phyloP scores from a whole-genome alignment of 768 basidiomycete genomes.

The Boletus bicolor region DNA sequence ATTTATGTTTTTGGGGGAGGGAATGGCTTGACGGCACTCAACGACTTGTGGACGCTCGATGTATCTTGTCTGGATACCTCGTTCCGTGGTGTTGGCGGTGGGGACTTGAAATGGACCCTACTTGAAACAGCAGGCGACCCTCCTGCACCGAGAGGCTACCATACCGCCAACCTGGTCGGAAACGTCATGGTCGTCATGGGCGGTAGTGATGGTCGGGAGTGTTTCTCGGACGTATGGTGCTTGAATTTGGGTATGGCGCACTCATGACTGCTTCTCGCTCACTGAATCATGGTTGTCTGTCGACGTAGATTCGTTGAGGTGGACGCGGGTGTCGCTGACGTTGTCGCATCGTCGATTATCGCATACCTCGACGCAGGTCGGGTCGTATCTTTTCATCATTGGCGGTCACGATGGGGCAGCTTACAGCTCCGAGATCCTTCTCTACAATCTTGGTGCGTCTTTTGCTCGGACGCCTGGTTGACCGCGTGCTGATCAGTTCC shows the following conservation, averaged over 20 bases:
- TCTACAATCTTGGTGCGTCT: slow-evolving; percentile 80
- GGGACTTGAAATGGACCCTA: slow-evolving; percentile 54
- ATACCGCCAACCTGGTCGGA: slow-evolving; percentile 84
- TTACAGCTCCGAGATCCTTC: slow-evolving; percentile 71
- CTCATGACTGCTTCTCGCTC: not conserved
- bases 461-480: not conserved
- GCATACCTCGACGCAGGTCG: slow-evolving; percentile 87
- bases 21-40: slow-evolving; percentile 84
- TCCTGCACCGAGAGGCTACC: slow-evolving; percentile 77
- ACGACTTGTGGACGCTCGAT: slow-evolving; percentile 88
- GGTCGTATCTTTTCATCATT: slow-evolving; percentile 85
- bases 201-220: slow-evolving; percentile 86
- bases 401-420: slow-evolving; percentile 83
- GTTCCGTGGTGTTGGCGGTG: slow-evolving; percentile 8
- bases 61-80: slow-evolving; percentile 43
- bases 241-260: slow-evolving; percentile 74
- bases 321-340: slow-evolving; percentile 26
- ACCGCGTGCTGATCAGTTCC: not conserved
- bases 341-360: slow-evolving; percentile 59
- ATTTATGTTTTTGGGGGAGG: slow-evolving; percentile 94
- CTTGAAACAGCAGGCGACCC: slow-evolving; percentile 53
- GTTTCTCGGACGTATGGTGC: slow-evolving; percentile 86
- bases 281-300: not conserved
- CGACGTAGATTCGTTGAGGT: slow-evolving; percentile 25
- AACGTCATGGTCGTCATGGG: slow-evolving; percentile 87